These are phyloP conservation scores for Colletotrichum viniferum DNA, from an alignment of 2,329 filamentous ascomycete genomes.

Conservation along the genomic window DNA sequence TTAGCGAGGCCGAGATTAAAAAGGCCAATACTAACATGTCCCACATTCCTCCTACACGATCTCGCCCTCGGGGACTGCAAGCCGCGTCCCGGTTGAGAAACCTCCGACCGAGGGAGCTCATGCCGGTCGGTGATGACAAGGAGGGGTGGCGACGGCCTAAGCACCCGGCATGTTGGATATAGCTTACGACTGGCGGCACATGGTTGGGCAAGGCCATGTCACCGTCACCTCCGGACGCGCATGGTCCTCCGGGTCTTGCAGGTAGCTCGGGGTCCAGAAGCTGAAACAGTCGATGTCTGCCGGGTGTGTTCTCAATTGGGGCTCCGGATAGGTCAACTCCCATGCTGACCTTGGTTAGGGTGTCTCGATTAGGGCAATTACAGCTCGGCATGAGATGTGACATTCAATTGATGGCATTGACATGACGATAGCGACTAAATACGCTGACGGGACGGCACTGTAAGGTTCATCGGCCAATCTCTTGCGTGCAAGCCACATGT, in stretches of 20 bases:
- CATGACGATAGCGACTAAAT: background rate
- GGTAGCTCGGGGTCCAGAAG: background rate
- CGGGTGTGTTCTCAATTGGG: background rate
- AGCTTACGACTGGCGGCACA: background rate
- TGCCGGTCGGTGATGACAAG: background rate
- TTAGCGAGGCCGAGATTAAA: background rate
- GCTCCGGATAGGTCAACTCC: background rate
- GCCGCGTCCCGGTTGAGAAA: background rate
- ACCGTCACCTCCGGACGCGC: background rate
- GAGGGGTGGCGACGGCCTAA: background rate
- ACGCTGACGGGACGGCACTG: background rate
- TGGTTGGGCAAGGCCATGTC: background rate
- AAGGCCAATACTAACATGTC: background rate
- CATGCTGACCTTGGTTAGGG: background rate
- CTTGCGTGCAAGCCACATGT: background rate
- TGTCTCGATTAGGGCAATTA: background rate
- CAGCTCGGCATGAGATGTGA: background rate
- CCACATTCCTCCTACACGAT: background rate
- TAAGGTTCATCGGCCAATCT: background rate
- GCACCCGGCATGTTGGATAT: background rate
- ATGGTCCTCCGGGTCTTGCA: background rate
- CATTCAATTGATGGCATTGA: background rate
- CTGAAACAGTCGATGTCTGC: background rate
- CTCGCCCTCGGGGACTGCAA: background rate
- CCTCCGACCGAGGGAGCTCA: background rate